Percentiles rank a stretch among this genome's conserved stretches.
phyloP scores from a whole-genome alignment of 2,329 filamentous ascomycete genomes.

The Colletotrichum coccodes region DNA sequence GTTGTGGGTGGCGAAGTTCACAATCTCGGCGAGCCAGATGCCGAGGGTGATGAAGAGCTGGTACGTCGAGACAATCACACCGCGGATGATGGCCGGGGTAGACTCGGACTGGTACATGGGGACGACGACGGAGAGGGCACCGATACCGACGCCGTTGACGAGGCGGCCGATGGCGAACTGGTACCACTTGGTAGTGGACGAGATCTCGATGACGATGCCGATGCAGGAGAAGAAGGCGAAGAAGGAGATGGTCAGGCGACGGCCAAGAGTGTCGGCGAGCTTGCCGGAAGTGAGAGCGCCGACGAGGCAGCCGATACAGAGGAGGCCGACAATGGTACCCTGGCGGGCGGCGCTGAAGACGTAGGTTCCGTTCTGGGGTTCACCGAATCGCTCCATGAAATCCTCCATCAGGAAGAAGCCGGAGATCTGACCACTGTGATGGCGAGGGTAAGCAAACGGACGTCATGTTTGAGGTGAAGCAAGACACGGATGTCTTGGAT shows the following conservation, averaged over 20 bases:
- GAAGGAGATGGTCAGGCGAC: conserved; percentile 69
- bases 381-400: conserved; percentile 64
- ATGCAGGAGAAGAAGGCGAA: conserved; percentile 72
- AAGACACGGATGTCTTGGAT: not conserved
- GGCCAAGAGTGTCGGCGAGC: conserved; percentile 70
- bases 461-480: not conserved
- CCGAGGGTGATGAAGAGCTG: conserved; percentile 77
- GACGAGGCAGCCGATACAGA: conserved; percentile 68
- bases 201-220: conserved; percentile 72
- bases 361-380: conserved; percentile 50
- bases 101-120: conserved; percentile 78
- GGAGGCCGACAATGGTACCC: conserved; percentile 72
- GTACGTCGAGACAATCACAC: conserved; percentile 71
- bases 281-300: conserved; percentile 69
- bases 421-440: conserved; percentile 64
- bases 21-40: conserved; percentile 67
- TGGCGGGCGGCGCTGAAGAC: conserved; percentile 68
- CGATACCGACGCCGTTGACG: conserved; percentile 74
- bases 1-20: conserved; percentile 69
- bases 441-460: not conserved
- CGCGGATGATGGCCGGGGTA: conserved; percentile 71
- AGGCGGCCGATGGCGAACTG: conserved; percentile 73
- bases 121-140: conserved; percentile 70
- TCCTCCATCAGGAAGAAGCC: conserved; percentile 71
- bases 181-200: conserved; percentile 65